Percentiles rank a stretch among this genome's conserved stretches.
phyloP scores from a whole-genome alignment of 106 monocot genomes.

The Agapanthus africanus region DNA sequence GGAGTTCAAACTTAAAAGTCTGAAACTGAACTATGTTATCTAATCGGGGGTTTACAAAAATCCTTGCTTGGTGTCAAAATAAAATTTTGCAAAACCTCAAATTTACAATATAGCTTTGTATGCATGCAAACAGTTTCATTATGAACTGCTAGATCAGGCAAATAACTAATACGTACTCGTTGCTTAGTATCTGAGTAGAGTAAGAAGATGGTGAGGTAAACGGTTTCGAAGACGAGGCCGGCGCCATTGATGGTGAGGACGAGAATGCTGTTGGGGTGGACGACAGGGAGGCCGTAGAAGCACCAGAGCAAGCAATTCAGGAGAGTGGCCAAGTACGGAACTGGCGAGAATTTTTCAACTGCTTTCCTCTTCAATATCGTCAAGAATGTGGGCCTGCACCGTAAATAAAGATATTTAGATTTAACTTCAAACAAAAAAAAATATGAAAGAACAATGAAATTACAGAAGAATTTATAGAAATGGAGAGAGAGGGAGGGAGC shows the following conservation, averaged over 20 bases:
- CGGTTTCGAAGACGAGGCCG: conserved; percentile 14
- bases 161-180: neutral
- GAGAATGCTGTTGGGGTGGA: conserved; percentile 40
- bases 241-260: conserved; percentile 54
- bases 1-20: no score
- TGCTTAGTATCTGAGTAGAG: conserved; percentile 18
- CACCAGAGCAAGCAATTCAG: conserved; percentile 60
- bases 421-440: neutral
- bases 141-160: no score
- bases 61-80: no score
- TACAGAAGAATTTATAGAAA: neutral
- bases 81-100: no score
- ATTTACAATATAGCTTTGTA: no score
- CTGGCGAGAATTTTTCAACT: conserved; percentile 51
- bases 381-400: conserved; percentile 29
- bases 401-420: neutral
- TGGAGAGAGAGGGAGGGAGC: neutral
- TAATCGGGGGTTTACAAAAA: no score
- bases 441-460: neutral
- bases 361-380: conserved; percentile 36
- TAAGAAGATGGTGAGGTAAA: conserved; percentile 47
- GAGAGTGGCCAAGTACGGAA: conserved; percentile 51
- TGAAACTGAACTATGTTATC: no score
- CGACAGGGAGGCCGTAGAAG: conserved; percentile 53
- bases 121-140: no score